These are phyloP conservation scores for Takashimella tepidaria DNA, from an alignment of 1,284 basidiomycete genomes.

Conservation along the genomic window DNA sequence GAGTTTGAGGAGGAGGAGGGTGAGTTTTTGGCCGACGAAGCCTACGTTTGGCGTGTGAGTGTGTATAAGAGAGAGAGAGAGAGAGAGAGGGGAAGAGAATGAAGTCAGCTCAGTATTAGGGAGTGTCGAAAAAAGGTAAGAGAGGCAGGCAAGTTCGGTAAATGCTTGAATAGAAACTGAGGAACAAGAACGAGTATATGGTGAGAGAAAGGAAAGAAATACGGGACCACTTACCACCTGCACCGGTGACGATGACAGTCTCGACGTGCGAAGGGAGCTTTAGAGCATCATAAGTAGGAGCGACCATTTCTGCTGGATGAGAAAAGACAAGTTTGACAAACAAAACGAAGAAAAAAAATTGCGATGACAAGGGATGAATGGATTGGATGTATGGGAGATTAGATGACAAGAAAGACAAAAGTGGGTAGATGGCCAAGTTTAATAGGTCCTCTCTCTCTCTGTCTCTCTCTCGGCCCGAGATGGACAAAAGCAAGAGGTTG, in stretches of 20 bases:
- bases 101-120: background rate
- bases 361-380: no score
- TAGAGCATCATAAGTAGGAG: constrained; percentile 39
- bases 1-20: constrained; percentile 49
- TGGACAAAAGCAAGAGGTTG: no score
- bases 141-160: background rate
- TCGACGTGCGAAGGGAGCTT: constrained; percentile 45
- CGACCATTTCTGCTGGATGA: no score
- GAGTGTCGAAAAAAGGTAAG: background rate
- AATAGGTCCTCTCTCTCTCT: no score
- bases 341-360: no score
- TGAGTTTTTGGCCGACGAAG: constrained; percentile 47
- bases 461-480: no score
- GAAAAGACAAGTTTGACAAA: no score
- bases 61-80: no score
- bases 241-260: constrained; percentile 57
- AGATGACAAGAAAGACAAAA: no score
- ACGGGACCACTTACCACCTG: constrained; percentile 48
- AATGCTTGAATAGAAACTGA: background rate
- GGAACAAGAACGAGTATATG: no score
- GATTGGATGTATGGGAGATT: no score
- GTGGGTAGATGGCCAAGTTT: no score
- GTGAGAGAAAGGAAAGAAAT: background rate
- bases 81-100: background rate
- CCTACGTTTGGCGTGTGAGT: constrained; percentile 21